Conservation (phyloP, 805 yeast species). For the Pichia nakasei region DNA sequence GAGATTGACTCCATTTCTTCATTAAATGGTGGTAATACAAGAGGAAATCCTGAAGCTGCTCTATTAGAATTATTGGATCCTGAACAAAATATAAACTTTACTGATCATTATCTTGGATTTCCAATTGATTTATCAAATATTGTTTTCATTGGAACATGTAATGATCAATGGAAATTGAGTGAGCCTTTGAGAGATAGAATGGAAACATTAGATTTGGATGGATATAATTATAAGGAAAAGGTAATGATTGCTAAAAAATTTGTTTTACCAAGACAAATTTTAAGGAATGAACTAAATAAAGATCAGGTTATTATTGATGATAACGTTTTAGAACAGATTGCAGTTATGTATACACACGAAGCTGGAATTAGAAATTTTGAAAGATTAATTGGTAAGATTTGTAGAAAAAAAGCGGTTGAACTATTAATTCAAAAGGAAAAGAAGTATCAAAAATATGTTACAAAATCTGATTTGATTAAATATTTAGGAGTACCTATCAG, state of each 20-base stretch:
- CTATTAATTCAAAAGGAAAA: slow-evolving; percentile 31
- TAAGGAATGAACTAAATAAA: slow-evolving; percentile 51
- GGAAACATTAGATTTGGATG: slow-evolving; percentile 71
- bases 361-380: slow-evolving; percentile 82
- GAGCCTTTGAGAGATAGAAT: slow-evolving; percentile 76
- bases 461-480: slow-evolving; percentile 48
- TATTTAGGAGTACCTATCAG: slow-evolving; percentile 54
- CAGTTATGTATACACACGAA: slow-evolving; percentile 69
- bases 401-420: slow-evolving; percentile 78
- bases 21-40: slow-evolving; percentile 9
- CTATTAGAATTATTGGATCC: slow-evolving; percentile 84
- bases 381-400: slow-evolving; percentile 62
- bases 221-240: slow-evolving; percentile 75
- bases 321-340: slow-evolving; percentile 50
- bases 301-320: slow-evolving; percentile 39
- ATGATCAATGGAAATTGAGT: slow-evolving; percentile 60
- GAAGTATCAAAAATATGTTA: slow-evolving; percentile 34
- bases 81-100: slow-evolving; percentile 70
- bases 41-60: slow-evolving; percentile 87
- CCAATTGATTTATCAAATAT: slow-evolving; percentile 79
- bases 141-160: slow-evolving; percentile 79
- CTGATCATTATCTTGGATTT: slow-evolving; percentile 78
- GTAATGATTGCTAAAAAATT: slow-evolving; percentile 58
- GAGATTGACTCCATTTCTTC: slow-evolving; percentile 62
- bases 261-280: slow-evolving; percentile 67